Evolutionary conservation across 1,139 yeast genomes (phyloP).

Genomic region (Geotrichum carabidarum): DNA sequence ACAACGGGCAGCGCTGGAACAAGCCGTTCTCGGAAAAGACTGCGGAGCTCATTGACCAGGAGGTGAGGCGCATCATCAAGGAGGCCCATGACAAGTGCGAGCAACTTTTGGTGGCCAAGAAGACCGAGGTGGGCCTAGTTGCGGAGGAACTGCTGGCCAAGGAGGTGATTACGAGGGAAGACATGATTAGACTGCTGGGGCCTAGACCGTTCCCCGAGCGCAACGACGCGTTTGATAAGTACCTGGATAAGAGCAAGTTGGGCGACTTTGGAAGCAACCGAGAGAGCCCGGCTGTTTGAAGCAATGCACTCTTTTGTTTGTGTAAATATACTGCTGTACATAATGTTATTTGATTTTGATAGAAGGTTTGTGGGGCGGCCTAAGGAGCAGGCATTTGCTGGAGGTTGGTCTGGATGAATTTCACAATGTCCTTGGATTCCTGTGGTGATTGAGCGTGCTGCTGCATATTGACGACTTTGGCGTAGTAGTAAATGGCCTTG

Average conservation of each 20-base stretch:
- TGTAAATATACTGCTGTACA: slow-evolving; percentile 1
- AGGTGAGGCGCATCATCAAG: slow-evolving; percentile 73
- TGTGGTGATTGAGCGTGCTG: not conserved
- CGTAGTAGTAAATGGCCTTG: slow-evolving; percentile 9
- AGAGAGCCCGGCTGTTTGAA: slow-evolving; percentile 4
- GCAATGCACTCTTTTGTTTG: not conserved
- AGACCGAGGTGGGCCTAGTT: slow-evolving; percentile 69
- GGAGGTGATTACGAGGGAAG: slow-evolving; percentile 85
- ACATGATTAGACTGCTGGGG: slow-evolving; percentile 81
- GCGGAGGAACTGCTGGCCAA: slow-evolving; percentile 80
- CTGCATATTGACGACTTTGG: not conserved
- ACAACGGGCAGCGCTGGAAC: slow-evolving; percentile 53
- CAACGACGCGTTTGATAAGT: slow-evolving; percentile 92
- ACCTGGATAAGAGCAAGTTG: slow-evolving; percentile 34
- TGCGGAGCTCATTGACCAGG: slow-evolving; percentile 70
- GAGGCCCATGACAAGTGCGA: slow-evolving; percentile 71
- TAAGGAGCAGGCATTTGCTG: no score
- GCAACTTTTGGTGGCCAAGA: slow-evolving; percentile 57
- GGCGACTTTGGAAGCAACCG: slow-evolving; percentile 17
- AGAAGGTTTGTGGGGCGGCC: not conserved
- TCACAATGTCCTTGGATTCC: not conserved
- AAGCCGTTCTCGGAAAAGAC: slow-evolving; percentile 92
- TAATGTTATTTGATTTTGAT: not conserved
- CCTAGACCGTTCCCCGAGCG: slow-evolving; percentile 81
- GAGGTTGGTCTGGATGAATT: not conserved